Conservation (phyloP, 1,284 basidiomycete species). For the Gymnopus androsaceus region DNA sequence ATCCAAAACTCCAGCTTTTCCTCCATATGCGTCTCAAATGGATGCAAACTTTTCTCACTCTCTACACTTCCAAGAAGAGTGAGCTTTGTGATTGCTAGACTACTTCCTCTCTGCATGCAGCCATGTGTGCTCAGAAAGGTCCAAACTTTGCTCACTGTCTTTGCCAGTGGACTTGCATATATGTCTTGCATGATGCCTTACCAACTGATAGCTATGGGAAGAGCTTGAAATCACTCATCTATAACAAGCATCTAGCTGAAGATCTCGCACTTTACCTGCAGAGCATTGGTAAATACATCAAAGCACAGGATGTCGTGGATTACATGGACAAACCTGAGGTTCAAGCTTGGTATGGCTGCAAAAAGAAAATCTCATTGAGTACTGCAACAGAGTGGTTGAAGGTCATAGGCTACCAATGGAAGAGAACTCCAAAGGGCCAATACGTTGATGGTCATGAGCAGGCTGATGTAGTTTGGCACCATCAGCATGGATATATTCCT, state of each 20-base stretch:
- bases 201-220: neutral
- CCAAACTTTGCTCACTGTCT: too few species aligned
- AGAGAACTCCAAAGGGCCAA: slow-evolving; percentile 21
- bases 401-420: slow-evolving; percentile 27
- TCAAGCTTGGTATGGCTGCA: slow-evolving; percentile 15
- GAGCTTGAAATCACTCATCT: slow-evolving; percentile 20
- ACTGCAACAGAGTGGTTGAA: slow-evolving; percentile 30
- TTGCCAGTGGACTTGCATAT: neutral
- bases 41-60: too few species aligned
- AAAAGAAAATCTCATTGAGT: slow-evolving; percentile 22
- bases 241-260: slow-evolving; percentile 30
- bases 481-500: slow-evolving; percentile 24
- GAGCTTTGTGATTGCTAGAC: too few species aligned
- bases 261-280: slow-evolving; percentile 31
- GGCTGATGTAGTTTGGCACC: slow-evolving; percentile 21
- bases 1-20: too few species aligned
- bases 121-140: too few species aligned
- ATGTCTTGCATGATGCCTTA: neutral
- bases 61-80: too few species aligned
- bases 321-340: slow-evolving; percentile 25
- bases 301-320: slow-evolving; percentile 28
- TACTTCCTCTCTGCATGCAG: too few species aligned
- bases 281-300: slow-evolving; percentile 25
- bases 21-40: too few species aligned
- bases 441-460: slow-evolving; percentile 33